Evolutionary conservation across 169 alveolate species (phyloP), one percentile per base, ranked within the genome.

Genomic region (Cytauxzoon felis): DNA sequence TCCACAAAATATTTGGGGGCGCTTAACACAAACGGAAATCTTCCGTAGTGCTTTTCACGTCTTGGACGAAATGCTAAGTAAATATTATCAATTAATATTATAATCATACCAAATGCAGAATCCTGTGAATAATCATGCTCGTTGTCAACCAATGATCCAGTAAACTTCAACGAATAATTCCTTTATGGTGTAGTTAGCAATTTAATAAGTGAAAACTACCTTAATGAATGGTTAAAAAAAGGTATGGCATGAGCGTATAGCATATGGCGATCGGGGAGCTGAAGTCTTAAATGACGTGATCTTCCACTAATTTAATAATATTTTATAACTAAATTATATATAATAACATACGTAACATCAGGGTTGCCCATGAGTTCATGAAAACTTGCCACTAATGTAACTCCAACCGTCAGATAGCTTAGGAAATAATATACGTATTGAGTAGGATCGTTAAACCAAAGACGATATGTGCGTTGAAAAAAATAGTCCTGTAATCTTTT

Each of bases 401-500:
- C 79, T 29, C 85, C 85, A 13, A 65, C 50, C 13, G 80, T 64
- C 18, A 56, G 64, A 11, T 61, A 72, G 11, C 88, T 69, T 49
- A 86, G 62, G 64, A 75, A 71, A 51, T 81, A 86, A 50, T 86
- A 86, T 48, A 71, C 82, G 75, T 86, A 86, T 42, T 80, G 89
- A 34, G 87, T 86, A 27, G 92, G 82, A 36, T 86, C 92, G 62
- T 86, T 86, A 65, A 62, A 86, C 92, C 92, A 86, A 43, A 32
- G 52, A 38, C 85, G 80, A 64, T 86, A 86, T 34, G 88, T 80
- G 41, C 85, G 70, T 45, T 81, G 83, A 21, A 86, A 86, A 65
- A 86, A 81, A 57, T 58, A 86, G 53, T 69, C 87, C 58, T 81
- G 81, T 47, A 86, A 78, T 64, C 87, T 80, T 53, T 86, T 86